Evolutionary conservation across 2,329 filamentous ascomycete species (phyloP), one percentile per base, ranked within the genome.

Genomic region (Pseudogymnoascus sp.): DNA sequence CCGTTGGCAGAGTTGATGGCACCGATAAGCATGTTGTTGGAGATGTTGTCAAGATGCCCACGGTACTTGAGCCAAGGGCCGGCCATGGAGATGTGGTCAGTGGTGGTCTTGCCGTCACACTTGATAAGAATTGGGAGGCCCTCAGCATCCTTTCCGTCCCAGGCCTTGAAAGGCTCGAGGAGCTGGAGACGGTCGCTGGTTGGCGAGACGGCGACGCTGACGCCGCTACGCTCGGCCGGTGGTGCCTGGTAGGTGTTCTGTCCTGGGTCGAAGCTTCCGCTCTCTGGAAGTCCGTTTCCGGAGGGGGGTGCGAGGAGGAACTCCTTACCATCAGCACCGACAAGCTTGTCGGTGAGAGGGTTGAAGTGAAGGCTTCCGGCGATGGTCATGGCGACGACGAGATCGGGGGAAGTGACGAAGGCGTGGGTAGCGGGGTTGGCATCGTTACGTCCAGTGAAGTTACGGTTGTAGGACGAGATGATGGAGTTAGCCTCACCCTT

Each of bases 1-100:
- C 88, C 91, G 80, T 97, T 99, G 74, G 90, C 93, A 73, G 89
- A 87, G 81, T 97, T 99, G 81, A 92, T 91, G 74, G 95, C 95
- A 81, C 93, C 93, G 72, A 97, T 97, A 77, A 97, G 80, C 91
- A 97, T 96, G 86, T 97, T 97, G 87, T 97, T 97, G 76, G 93
- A 97, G 81, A 97, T 97, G 86, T 97, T 97, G 86, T 97, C 93
- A 74, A 97, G 84, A 77, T 97, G 93, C 67, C 93, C 93, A 85
- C 93, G 91, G 86, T 97, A 97, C 85, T 97, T 97, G 78, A 97
- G 83, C 93, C 93, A 96, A 67, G 93, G 92, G 69, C 93, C 92
- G 70, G 92, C 93, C 91, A 96, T 96, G 67, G 92, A 96, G 79
- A 96, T 96, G 82, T 96, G 92, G 76, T 96, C 93, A 68, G 93